Evolutionary conservation across 176 grass and related monocot species (phyloP), one percentile per base, ranked within the genome.

Genomic region (Elymus sibiricus): DNA sequence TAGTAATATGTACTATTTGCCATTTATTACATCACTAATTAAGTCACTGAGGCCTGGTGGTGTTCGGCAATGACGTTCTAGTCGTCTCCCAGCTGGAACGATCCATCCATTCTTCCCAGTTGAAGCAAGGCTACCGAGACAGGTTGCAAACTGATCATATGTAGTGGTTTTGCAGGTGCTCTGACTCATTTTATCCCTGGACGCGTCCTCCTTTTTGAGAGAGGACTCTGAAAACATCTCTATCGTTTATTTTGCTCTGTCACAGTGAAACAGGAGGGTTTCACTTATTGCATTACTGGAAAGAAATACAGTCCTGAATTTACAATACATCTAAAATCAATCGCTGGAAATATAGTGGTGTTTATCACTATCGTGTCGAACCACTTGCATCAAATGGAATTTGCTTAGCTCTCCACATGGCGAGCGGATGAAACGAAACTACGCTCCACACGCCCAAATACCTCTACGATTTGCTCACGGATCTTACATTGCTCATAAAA

Each of bases 401-500:
- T 65, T 26, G 14, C 46, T 74, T 27, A 27, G 13, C n/a, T 79
- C 39, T 91, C 61, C 2, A 3, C 26, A 69, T 61, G 5, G 62
- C 42, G 65, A 46, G 21, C 25, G 74, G 32, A 89, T 5, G 0
- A 62, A 47, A 86, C 43, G 7, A 89, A 43, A 39, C 37, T 77
- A 70, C 31, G 11, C 5, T 63, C 27, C 24, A 32, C 2, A 43
- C 2, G 3, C 19, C 19, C 11, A 86, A 77, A 58, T 22, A 46
- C 12, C 11, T 39, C 79, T 60, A 76, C 22, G 46, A 81, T 82
- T 40, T 72, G 51, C 37, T 69, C 21, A 69, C 22, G 61, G 77
- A 90, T 63, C 86, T 85, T 35, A 94, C 65, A 65, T 87, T 90
- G 27, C 39, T 94, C 49, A 95, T 94, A 68, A 95, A 95, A n/a